Base-by-base conservation (phyloP, 176 grass and related monocot species). In the Leersia perrieri region DNA sequence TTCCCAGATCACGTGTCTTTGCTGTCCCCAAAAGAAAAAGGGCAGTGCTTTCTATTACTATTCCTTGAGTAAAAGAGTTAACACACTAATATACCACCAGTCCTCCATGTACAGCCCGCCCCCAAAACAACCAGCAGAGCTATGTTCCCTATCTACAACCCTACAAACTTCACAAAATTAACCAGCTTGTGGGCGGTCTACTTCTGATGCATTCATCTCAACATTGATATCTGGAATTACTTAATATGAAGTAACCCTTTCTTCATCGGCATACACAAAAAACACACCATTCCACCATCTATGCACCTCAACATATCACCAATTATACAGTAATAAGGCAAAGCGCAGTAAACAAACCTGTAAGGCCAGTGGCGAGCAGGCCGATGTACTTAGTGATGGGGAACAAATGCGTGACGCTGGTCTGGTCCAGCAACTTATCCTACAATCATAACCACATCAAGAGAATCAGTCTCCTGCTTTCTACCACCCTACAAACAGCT, bases 401-500 rank as follows among this genome's bases (percentile, higher is more conserved):
- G 83, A 96, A 96, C 38, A 99, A 67, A 77, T 99, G 93, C 0
- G 93, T 90, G 75, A 99, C 89, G 72, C 97, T 99, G 22, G 82
- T 88, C 63, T 99, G 89, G 79, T 99, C 97, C 72, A 99, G 82
- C 70, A 99, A 80, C 36, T 99, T 99, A 67, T 99, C 97, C 97
- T 99, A 32, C 75, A 94, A 55, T 9, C 33, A 72, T 11, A 85
- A 20, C 12, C 44, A 22, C 36, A 44, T 60, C 11, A 3, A 2
- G 11, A 4, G 26, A 8, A 0, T 76, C 16, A 63, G 26, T 32
- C 16, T 79, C 71, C 35, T 8, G 53, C 68, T 12, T 8, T 41
- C 60, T 5, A 40, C 13, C 25, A 1, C 33, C 11, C 20, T 34
- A 29, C 16, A 22, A 68, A 67, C 42, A 72, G 16, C 12, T 5